Evolutionary conservation across 2,329 filamentous ascomycete genomes (phyloP), one percentile per base, ranked within the genome.

Genomic region (Cladophialophora psammophila): DNA sequence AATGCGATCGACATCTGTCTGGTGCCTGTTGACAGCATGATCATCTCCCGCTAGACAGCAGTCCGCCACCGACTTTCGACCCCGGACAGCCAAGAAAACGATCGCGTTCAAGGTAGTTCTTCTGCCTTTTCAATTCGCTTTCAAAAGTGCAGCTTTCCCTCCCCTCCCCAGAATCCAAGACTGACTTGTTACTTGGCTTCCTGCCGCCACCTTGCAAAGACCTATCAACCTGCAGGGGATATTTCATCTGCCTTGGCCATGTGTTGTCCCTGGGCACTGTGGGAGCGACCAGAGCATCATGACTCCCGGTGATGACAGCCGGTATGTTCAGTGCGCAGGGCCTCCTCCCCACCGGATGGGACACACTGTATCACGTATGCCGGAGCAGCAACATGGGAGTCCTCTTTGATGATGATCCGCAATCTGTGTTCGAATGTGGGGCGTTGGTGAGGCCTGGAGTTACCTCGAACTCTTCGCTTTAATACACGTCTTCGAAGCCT

Each of bases 81-180:
- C 50, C 58, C 38, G 38, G 57, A 62, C 48, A 32, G 63, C 63
- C 63, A 66, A 66, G 63, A 56, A 56, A 31, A 9, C 18, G 20
- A 42, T 38, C 34, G 20, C 63, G 6, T 32, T 38, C 42, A 53
- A 59, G 40, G 42, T 18, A 40, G 20, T 55, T 34, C 48, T 59
- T 3, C 8, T n/a, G 20, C 2, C 9, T 34, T 50, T 45, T 50
- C 38, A 31, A 52, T 64, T 48, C 53, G 18, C 42, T 35, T 45
- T 20, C 60, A 15, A n/a, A 15, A 58, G 34, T 5, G 31, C 32
- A 50, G n/a, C 13, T 53, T 58, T 42, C 54, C 61, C n/a, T n/a
- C 50, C 55, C 55, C 18, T 42, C 45, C 54, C 60, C 50, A 63
- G 52, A 45, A 18, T 48, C 60, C 60, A 63, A 63, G 60, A 42